Base-by-base conservation (phyloP, 1,139 yeast species). In the Geotrichum phurueaensis region DNA sequence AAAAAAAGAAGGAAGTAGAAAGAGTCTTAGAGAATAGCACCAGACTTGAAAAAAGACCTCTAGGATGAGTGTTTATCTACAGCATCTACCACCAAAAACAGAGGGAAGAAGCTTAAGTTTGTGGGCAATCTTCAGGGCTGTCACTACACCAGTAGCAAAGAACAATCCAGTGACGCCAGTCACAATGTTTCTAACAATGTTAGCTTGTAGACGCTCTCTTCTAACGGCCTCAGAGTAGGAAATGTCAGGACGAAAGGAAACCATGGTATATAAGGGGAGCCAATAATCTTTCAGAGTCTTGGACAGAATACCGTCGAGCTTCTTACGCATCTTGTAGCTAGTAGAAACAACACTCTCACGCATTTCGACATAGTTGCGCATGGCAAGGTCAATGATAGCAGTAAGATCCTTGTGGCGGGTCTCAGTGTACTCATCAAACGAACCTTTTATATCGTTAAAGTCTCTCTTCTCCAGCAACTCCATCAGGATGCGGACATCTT, bases 191-290 rank as follows among this genome's bases (percentile, higher is more conserved):
- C 48, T 60, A 13, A 69, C 62, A 43, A 71, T 59, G 13, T 39
- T 43, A 82, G 80, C 58, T 68, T 76, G 64, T 76, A 79, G 69
- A 83, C 90, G 62, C 79, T 79, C 65, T 71, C 73, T 79, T n/a
- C 72, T 74, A 25, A 89, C 79, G 0, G 96, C 96, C 60, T 79
- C 78, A 1, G 91, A 81, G 70, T 92, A 92, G 3, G 87, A 77
- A 47, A 91, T 87, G 69, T 91, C 96, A 13, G 87, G 85, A 65
- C 97, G 78, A 75, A 92, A 92, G 0, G 96, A 87, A 2, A 92
- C 88, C 97, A 92, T 91, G 10, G 96, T 85, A 73, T 92, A 92
- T 69, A 92, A 76, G 0, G 97, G 97, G 50, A 89, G 76, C 97
- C 97, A 90, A 51, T 73, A 75, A 63, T 85, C 84, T 49, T 81